Percentiles rank a stretch among this genome's conserved stretches.
These are phyloP conservation scores for Boletus semigastroideus DNA, from an alignment of 1,284 basidiomycete genomes.

Conservation along the genomic window DNA sequence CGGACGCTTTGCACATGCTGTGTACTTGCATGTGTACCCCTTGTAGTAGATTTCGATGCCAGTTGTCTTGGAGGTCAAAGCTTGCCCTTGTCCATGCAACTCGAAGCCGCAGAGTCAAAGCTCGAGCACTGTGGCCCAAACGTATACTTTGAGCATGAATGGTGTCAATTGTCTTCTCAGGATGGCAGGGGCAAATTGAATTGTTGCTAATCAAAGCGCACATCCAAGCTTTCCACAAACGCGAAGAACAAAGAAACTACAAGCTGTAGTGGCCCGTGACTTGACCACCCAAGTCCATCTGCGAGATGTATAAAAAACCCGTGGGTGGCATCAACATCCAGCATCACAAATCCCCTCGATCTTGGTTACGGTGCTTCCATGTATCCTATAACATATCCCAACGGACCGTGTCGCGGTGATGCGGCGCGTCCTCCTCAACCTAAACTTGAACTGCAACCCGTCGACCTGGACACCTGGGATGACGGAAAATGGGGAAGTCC, in stretches of 20 bases:
- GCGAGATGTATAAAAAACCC: conserved; percentile 21
- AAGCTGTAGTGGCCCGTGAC: conserved; percentile 18
- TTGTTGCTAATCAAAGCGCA: conserved; percentile 20
- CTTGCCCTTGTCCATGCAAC: not conserved
- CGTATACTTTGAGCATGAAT: not conserved
- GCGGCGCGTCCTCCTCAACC: not conserved
- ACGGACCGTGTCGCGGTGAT: not conserved
- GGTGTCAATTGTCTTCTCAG: conserved; percentile 9
- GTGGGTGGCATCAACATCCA: not conserved
- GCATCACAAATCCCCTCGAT: not conserved
- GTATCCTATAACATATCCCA: not conserved
- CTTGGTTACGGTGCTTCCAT: conserved; percentile 2
- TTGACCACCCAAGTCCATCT: conserved; percentile 8
- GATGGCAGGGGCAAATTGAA: not conserved
- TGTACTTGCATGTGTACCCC: not conserved
- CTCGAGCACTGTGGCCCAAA: not conserved
- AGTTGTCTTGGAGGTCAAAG: conserved; percentile 2
- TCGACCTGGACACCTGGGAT: conserved; percentile 29
- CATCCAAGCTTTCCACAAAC: conserved; percentile 8
- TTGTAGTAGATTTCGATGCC: not conserved
- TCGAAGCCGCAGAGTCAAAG: not conserved
- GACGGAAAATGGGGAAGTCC: conserved; percentile 23
- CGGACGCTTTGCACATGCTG: not conserved
- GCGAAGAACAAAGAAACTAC: conserved; percentile 20
- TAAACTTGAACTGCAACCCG: conserved; percentile 13